These are phyloP conservation scores for Phytophthora megakarya DNA, from an alignment of 352 stramenopile genomes.

Conservation along the genomic window DNA sequence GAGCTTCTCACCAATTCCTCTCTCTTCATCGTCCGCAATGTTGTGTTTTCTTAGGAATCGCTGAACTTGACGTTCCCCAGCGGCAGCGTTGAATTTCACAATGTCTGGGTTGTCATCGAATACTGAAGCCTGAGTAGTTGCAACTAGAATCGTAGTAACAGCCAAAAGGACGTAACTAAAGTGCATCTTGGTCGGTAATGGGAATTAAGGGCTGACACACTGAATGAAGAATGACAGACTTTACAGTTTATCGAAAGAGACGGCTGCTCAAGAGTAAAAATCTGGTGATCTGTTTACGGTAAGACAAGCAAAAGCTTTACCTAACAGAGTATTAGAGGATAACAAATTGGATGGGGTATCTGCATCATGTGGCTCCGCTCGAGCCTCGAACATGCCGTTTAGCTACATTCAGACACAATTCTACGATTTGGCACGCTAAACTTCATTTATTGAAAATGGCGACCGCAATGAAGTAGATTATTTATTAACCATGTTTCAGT, in stretches of 20 bases:
- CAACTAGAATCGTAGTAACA: neutral
- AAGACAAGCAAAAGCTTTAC: too few species aligned
- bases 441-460: too few species aligned
- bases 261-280: neutral
- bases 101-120: neutral
- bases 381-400: too few species aligned
- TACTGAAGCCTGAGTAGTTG: neutral
- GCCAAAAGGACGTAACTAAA: neutral
- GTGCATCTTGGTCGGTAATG: neutral
- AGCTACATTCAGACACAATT: too few species aligned
- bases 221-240: neutral
- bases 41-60: neutral
- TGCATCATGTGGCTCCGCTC: too few species aligned
- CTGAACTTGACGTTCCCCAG: neutral
- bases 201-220: neutral
- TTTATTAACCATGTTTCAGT: too few species aligned
- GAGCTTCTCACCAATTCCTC: conserved; percentile 1
- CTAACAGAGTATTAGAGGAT: neutral
- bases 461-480: too few species aligned
- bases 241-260: neutral
- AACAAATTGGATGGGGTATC: too few species aligned
- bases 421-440: too few species aligned
- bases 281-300: too few species aligned
- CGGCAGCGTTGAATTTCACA: neutral
- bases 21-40: conserved; percentile 1